A percentile compares a stretch with the other conserved stretches of the same genome.
These are phyloP conservation scores for Rubia balearica DNA, from an alignment of 305 asterid genomes.

Conservation along the genomic window DNA sequence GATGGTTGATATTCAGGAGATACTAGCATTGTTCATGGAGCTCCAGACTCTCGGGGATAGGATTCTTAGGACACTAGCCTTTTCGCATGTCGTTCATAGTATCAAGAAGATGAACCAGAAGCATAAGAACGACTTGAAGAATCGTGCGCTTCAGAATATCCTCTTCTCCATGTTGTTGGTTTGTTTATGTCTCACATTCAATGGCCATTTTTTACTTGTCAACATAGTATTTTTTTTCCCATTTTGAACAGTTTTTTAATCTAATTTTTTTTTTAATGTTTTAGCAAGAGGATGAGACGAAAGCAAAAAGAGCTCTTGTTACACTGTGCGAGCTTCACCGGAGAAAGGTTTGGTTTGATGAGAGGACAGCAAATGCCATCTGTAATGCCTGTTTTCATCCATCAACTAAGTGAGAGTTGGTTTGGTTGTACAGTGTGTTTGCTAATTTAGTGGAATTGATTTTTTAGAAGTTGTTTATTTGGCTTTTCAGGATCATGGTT, in stretches of 20 bases:
- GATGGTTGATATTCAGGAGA: constrained; percentile 61
- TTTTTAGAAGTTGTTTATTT: constrained; percentile 15
- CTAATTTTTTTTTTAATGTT: constrained; percentile 15
- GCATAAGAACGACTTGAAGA: constrained; percentile 77
- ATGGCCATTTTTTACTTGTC: constrained; percentile 9
- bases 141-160: constrained; percentile 66
- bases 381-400: constrained; percentile 77
- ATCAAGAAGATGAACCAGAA: constrained; percentile 77
- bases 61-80: constrained; percentile 52
- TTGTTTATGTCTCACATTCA: constrained; percentile 11
- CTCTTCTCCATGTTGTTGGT: constrained; percentile 82
- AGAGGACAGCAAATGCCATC: constrained; percentile 83
- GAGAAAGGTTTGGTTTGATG: constrained; percentile 79
- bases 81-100: constrained; percentile 62
- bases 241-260: not conserved
- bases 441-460: constrained; percentile 10
- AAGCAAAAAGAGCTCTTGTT: constrained; percentile 70
- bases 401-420: constrained; percentile 43
- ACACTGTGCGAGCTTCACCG: constrained; percentile 72
- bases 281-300: constrained; percentile 82
- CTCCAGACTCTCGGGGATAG: constrained; percentile 84
- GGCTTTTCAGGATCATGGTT: constrained; percentile 72
- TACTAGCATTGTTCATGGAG: constrained; percentile 78
- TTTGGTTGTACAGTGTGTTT: not conserved
- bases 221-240: not conserved